Evolutionary conservation across 371 early-diverging fungal genomes (phyloP), one percentile per base, ranked within the genome.

Genomic region (Polyrhizophydium stewartii): DNA sequence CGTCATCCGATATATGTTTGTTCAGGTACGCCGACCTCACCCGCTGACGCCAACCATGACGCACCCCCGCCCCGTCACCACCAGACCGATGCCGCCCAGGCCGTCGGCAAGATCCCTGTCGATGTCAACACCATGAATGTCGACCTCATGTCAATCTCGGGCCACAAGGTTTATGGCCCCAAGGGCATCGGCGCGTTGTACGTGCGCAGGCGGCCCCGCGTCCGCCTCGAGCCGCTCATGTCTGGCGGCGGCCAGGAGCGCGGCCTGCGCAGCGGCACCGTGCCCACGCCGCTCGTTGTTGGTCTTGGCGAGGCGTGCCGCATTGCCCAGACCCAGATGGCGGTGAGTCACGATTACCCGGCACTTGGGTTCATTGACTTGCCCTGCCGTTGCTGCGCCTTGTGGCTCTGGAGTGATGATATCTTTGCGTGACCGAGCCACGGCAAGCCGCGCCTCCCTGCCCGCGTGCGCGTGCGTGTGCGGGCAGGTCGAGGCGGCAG

Each of bases 211-310:
- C 83, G 96, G 56, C 99, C 99, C 16, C 83, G 99, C 61, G 97
- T 99, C 43, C 86, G 99, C 58, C 76, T 99, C 32, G 91, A 92
- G 61, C 92, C 99, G 13, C 75, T 98, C 52, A 83, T 93, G 64
- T 89, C 89, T 46, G 99, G 99, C 57, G 99, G 99, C 70, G 99
- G 99, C 3, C 99, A 99, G 76, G 99, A 99, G 81, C 89, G 99
- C 68, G 98, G 98, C 56, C 73, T 99, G 56, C 85, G 99, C 63
- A 92, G 93, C 64, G 99, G 99, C 49, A 99, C 99, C 16, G 92
- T 98, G 3, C 93, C 99, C 40, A 90, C 97, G 33, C 94, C 98
- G 51, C 81, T 99, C 16, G 90, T 86, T 21, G 99, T 96, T 35
- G 99, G 99, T 25, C 71, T 99, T 21, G 99, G 99, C 31, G 93